Evolutionary conservation across 2,329 filamentous ascomycete genomes (phyloP).

Genomic region (Fusarium sp.): DNA sequence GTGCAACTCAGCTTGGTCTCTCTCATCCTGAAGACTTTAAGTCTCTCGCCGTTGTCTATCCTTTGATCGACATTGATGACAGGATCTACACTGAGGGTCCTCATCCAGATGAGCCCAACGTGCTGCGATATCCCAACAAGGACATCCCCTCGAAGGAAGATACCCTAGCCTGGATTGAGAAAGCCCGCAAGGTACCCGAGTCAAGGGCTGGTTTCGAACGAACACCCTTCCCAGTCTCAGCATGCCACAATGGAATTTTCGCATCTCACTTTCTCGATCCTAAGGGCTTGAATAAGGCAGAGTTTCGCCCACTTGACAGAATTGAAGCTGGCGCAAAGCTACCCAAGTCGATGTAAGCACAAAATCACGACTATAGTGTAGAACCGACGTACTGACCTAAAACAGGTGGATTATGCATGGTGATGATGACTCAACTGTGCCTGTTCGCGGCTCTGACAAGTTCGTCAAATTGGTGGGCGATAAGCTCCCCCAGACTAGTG

Average conservation of each 20-base stretch:
- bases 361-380: rapidly evolving
- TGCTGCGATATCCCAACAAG: constrained; percentile 12
- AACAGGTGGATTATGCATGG: constrained; percentile 43
- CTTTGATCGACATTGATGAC: constrained; percentile 40
- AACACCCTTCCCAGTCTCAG: constrained; percentile 18
- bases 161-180: constrained; percentile 37
- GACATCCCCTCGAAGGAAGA: constrained; percentile 30
- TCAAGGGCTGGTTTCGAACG: constrained; percentile 32
- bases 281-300: background rate
- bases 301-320: constrained; percentile 34
- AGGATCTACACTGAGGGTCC: constrained; percentile 26
- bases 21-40: constrained; percentile 41
- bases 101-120: constrained; percentile 10
- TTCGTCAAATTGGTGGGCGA: constrained; percentile 23
- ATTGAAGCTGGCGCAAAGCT: constrained; percentile 28
- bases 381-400: background rate
- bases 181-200: background rate
- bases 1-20: constrained; percentile 35
- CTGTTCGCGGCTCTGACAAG: constrained; percentile 4
- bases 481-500: constrained; percentile 6
- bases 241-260: constrained; percentile 31
- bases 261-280: constrained; percentile 32
- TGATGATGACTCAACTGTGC: constrained; percentile 31
- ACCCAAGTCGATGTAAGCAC: constrained; percentile 31
- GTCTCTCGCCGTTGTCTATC: constrained; percentile 38